Base-by-base conservation (phyloP, 805 yeast species). In the Starmera pachycereana region DNA sequence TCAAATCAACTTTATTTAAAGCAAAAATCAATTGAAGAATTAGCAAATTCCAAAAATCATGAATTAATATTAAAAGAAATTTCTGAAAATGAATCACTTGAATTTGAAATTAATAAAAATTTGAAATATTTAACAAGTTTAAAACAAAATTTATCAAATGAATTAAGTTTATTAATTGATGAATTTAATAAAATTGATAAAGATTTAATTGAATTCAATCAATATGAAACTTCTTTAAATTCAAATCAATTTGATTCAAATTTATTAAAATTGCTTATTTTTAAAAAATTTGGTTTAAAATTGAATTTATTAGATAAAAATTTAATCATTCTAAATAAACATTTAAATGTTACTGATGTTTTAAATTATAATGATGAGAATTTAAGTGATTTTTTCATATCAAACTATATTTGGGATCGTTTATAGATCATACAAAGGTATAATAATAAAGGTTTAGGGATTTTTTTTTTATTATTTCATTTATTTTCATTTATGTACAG, bases 341-440 rank as follows among this genome's bases (percentile, higher is more conserved):
- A 57, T n/a, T 59, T 58, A 25, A 71, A 71, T 37, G 55, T 63
- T 25, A 60, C 76, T 1, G 73, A 71, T 48, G 62, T 73, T 8
- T 57, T 81, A 39, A 69, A 74, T 25, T 68, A 77, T 29, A 71
- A 67, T 22, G 65, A 60, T 37, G 53, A 68, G 29, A 71, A 74
- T 43, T 74, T 78, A 45, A 75, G 82, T 50, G 79, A 78, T 43
- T 80, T 70, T 51, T 84, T 82, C 56, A 71, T 82, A 28, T 72
- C 86, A 12, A 84, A 85, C 52, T 81, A 74, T 53, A 72, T 85
- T 29, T 85, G 95, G 95, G 92, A 83, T 44, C 69, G 72, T 40
- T 48, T 75, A 46, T 68, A 43, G 48, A 10, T 29, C 16, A 11
- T 30, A 14, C 6, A 16, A 4, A 6, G 27, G 7, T 22, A 7